These are phyloP conservation scores for Mortierella sp. DNA, from an alignment of 371 early-diverging fungal species.

Conservation along the genomic window DNA sequence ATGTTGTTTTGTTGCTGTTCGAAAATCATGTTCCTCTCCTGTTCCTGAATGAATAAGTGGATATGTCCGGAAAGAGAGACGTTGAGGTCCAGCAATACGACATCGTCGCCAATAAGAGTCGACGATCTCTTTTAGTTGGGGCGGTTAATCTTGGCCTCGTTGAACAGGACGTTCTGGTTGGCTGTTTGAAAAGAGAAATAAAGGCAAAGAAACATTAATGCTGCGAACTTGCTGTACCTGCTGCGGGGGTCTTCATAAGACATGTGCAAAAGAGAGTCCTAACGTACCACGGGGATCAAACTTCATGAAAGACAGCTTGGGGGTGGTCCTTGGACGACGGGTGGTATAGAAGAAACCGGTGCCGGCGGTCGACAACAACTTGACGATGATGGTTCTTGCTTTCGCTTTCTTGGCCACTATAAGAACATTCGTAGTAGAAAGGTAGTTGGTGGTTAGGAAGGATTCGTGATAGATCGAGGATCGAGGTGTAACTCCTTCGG, in stretches of 20 bases:
- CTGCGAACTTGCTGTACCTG: too few species aligned
- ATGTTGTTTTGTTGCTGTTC: background rate
- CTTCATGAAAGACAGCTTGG: slow-evolving; percentile 87
- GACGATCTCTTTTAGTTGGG: slow-evolving; percentile 38
- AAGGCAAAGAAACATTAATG: slow-evolving; percentile 9
- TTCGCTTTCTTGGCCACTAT: slow-evolving; percentile 89
- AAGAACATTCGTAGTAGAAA: background rate
- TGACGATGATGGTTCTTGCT: slow-evolving; percentile 86
- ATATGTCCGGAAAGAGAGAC: too few species aligned
- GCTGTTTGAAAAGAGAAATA: slow-evolving; percentile 53
- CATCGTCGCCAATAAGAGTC: background rate
- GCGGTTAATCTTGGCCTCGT: slow-evolving; percentile 80
- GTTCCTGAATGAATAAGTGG: too few species aligned
- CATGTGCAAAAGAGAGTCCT: background rate
- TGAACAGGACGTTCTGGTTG: slow-evolving; percentile 82
- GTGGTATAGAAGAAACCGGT: slow-evolving; percentile 89
- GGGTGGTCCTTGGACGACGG: slow-evolving; percentile 78
- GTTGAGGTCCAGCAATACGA: background rate
- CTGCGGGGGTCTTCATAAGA: background rate
- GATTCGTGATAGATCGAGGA: background rate
- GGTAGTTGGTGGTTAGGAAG: background rate
- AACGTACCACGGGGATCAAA: slow-evolving; percentile 81
- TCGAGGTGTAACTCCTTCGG: too few species aligned
- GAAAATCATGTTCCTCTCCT: too few species aligned
- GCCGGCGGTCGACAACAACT: slow-evolving; percentile 83